phyloP scores from a whole-genome alignment of 371 early-diverging fungal genomes.

The Phascolomyces articulosus region DNA sequence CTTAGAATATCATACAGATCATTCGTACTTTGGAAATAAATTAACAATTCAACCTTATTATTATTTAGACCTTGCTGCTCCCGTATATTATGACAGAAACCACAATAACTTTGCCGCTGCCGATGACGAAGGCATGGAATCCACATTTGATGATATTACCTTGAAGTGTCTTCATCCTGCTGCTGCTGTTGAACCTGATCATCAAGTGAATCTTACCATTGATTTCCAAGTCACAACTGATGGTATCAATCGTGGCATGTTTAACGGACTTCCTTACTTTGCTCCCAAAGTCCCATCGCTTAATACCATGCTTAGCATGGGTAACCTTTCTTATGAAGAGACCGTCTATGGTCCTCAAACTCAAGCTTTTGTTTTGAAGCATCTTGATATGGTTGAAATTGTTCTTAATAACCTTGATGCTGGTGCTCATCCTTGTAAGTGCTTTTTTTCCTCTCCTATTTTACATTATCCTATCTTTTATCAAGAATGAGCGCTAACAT shows the following conservation, averaged over 20 bases:
- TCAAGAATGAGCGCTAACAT: neutral
- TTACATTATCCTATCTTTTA: too few species aligned
- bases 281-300: conserved; percentile 71
- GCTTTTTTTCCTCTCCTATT: neutral
- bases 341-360: conserved; percentile 70
- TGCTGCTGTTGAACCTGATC: conserved; percentile 45
- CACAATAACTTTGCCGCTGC: conserved; percentile 37
- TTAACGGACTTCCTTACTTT: conserved; percentile 79
- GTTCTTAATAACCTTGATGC: conserved; percentile 66
- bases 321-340: conserved; percentile 49
- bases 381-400: conserved; percentile 51
- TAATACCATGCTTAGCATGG: conserved; percentile 67
- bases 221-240: conserved; percentile 70
- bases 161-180: conserved; percentile 46
- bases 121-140: conserved; percentile 35
- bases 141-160: conserved; percentile 53
- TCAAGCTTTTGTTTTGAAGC: conserved; percentile 52
- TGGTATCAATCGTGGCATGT: conserved; percentile 79
- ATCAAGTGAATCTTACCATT: conserved; percentile 60
- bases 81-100: conserved; percentile 54
- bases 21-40: neutral
- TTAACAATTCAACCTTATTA: too few species aligned
- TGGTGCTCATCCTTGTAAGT: conserved; percentile 46
- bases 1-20: too few species aligned
- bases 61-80: conserved; percentile 46